A percentile compares a stretch with the other conserved stretches of the same genome.
phyloP scores from a whole-genome alignment of 495 filamentous ascomycete species.

The Aspergillus campestris region DNA sequence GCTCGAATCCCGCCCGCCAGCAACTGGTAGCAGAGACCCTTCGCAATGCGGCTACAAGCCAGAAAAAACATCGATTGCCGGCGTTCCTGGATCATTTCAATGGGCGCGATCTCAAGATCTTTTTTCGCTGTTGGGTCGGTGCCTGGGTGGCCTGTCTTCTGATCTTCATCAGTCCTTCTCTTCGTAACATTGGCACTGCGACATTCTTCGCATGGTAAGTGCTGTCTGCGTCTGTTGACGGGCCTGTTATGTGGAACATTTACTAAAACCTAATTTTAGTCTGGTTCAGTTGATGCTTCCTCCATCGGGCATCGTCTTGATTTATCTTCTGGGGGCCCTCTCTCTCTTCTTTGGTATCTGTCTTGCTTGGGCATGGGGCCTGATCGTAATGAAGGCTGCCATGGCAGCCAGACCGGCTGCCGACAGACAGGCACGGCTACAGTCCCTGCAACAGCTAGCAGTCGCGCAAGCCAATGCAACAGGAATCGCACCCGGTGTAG shows the following conservation, averaged over 20 bases:
- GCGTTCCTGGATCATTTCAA: slow-evolving; percentile 38
- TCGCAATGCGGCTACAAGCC: neutral
- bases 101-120: slow-evolving; percentile 34
- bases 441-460: slow-evolving; percentile 24
- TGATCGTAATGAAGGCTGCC: slow-evolving; percentile 34
- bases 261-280: slow-evolving; percentile 8
- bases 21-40: no score
- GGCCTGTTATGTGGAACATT: neutral
- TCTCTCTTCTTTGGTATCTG: slow-evolving; percentile 30
- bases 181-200: slow-evolving; percentile 16
- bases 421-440: slow-evolving; percentile 24
- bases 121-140: slow-evolving; percentile 35
- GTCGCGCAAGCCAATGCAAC: slow-evolving; percentile 26
- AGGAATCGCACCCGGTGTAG: slow-evolving; percentile 13
- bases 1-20: no score
- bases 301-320: slow-evolving; percentile 29
- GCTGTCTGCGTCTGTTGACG: neutral
- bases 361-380: slow-evolving; percentile 35
- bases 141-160: slow-evolving; percentile 35
- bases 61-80: slow-evolving; percentile 16
- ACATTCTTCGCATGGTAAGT: slow-evolving; percentile 18
- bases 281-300: slow-evolving; percentile 30
- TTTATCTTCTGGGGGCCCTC: slow-evolving; percentile 26
- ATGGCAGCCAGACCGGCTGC: slow-evolving; percentile 27
- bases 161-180: slow-evolving; percentile 30